Evolutionary conservation across 148 eudicot genomes (phyloP).

Genomic region (Chenopodium quinoa): DNA sequence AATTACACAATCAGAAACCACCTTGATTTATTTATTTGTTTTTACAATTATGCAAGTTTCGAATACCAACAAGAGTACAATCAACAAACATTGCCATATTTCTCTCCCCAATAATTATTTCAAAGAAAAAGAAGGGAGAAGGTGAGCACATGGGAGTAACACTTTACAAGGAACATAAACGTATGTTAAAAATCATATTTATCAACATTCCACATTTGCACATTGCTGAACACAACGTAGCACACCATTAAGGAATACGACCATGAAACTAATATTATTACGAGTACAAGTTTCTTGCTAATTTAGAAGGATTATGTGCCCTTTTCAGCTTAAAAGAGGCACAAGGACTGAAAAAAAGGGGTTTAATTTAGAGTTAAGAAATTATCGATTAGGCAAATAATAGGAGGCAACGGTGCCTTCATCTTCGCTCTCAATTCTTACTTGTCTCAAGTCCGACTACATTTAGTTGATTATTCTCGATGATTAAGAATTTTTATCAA

Average conservation of each 20-base stretch:
- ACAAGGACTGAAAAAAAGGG: too few species aligned
- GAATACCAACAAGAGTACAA: conserved; percentile 16
- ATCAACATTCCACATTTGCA: not conserved
- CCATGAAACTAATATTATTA: not conserved
- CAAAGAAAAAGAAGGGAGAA: not conserved
- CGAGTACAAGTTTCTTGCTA: not conserved
- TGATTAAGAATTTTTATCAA: too few species aligned
- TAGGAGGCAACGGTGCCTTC: too few species aligned
- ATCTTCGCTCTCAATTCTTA: too few species aligned
- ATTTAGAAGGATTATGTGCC: not conserved
- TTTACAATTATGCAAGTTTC: conserved; percentile 6
- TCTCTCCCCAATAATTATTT: conserved; percentile 8
- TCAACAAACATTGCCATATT: conserved; percentile 7
- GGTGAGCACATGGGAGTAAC: not conserved
- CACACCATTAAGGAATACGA: not conserved
- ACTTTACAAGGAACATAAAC: conserved; percentile 1
- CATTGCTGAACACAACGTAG: not conserved
- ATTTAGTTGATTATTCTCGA: too few species aligned
- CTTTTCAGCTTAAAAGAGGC: too few species aligned
- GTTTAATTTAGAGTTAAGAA: too few species aligned
- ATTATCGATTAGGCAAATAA: too few species aligned
- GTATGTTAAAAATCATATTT: not conserved
- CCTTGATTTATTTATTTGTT: conserved; percentile 14
- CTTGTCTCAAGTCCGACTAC: too few species aligned
- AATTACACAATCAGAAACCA: conserved; percentile 44